phyloP scores from a whole-genome alignment of 2,329 filamentous ascomycete genomes.

The Thermomyces lanuginosus region DNA sequence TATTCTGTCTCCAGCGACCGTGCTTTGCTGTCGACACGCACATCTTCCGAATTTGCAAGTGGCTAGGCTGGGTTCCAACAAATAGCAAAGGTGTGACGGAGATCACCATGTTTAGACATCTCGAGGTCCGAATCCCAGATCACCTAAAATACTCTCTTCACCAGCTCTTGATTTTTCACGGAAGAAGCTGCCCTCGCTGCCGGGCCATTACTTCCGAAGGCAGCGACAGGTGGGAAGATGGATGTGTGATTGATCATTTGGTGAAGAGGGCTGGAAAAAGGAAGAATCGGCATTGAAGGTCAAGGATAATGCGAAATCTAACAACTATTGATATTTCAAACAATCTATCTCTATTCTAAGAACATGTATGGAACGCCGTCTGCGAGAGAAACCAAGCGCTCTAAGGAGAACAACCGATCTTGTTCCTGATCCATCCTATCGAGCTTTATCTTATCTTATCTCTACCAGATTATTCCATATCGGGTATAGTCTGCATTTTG shows the following conservation, averaged over 20 bases:
- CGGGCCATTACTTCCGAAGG: constrained; percentile 43
- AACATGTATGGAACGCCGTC: no score
- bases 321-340: no score
- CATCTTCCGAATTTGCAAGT: constrained; percentile 46
- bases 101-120: constrained; percentile 40
- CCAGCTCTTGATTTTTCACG: constrained; percentile 45
- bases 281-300: constrained; percentile 17
- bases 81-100: constrained; percentile 23
- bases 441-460: no score
- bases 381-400: no score
- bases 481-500: no score
- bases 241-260: constrained; percentile 48
- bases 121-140: constrained; percentile 45
- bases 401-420: no score
- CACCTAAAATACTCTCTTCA: constrained; percentile 48
- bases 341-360: no score
- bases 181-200: constrained; percentile 45
- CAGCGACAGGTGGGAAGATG: constrained; percentile 46
- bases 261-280: constrained; percentile 41
- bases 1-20: constrained; percentile 48
- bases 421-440: no score
- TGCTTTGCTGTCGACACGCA: constrained; percentile 52
- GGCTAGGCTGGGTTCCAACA: constrained; percentile 44
- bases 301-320: no score
- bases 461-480: no score